Conservation (phyloP, 2,329 filamentous ascomycete genomes). For the Fusarium napiforme region DNA sequence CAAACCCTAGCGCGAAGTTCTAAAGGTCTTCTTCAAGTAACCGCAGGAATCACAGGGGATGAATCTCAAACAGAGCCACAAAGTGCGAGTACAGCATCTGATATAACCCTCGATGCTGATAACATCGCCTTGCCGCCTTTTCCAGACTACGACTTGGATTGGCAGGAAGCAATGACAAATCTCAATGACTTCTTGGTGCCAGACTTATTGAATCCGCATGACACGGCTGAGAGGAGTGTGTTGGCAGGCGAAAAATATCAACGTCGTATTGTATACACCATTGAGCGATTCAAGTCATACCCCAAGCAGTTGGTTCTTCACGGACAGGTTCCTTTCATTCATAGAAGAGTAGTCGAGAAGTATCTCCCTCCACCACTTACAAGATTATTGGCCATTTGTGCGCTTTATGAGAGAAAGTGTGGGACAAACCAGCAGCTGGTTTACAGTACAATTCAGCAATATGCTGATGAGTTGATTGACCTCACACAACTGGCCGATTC, state of each 20-base stretch:
- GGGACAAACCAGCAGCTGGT: not conserved
- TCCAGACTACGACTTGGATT: not conserved
- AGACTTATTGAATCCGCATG: not conserved
- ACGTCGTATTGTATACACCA: not conserved
- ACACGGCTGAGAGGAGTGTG: not conserved
- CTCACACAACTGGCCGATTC: not conserved
- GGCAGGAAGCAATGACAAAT: not conserved
- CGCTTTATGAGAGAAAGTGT: not conserved
- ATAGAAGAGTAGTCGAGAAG: not conserved
- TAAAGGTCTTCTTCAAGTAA: not conserved
- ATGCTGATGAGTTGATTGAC: not conserved
- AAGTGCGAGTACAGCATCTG: not conserved
- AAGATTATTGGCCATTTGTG: not conserved
- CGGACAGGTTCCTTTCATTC: not conserved
- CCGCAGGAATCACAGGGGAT: fast-evolving
- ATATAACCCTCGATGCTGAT: not conserved
- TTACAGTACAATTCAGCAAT: not conserved
- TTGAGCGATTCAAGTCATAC: not conserved
- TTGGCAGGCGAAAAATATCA: not conserved
- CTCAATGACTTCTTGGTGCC: not conserved
- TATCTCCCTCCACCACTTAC: not conserved
- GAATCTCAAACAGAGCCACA: too few relatives aligned
- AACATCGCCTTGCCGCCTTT: not conserved
- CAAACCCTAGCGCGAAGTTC: not conserved
- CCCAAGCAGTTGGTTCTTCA: not conserved